Evolutionary conservation across 257 asterid genomes (phyloP).

Genomic region (Solanum habrochaites): DNA sequence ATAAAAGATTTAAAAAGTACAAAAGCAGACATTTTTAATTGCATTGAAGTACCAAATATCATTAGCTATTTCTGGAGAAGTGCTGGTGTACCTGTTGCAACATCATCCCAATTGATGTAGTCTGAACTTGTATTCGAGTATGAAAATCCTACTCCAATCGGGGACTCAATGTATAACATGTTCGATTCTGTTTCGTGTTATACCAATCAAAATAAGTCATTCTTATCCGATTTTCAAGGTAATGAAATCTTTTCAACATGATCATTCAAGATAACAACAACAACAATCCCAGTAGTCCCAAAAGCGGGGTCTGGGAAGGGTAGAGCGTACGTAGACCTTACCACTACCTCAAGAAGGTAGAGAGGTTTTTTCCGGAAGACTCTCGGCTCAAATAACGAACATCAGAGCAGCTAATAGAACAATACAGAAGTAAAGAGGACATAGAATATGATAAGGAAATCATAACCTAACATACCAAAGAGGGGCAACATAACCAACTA

Average conservation of each 20-base stretch:
- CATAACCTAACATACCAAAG: neutral
- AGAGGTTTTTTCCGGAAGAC: neutral
- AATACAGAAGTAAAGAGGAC: neutral
- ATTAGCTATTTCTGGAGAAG: neutral
- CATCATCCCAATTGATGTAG: slow-evolving; percentile 9
- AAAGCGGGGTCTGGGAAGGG: rapidly evolving
- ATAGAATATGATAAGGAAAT: neutral
- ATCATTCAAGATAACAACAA: neutral
- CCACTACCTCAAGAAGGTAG: neutral
- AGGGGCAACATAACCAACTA: neutral
- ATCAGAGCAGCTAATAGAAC: neutral
- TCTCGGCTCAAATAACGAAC: no score
- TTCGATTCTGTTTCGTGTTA: slow-evolving; percentile 11
- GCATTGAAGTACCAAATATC: neutral
- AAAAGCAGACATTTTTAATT: neutral
- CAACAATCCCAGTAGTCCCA: neutral
- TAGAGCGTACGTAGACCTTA: no score
- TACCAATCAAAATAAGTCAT: neutral
- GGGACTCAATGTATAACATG: slow-evolving; percentile 21
- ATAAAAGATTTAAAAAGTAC: neutral
- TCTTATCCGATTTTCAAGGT: neutral
- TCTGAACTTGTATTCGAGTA: slow-evolving; percentile 19
- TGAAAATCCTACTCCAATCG: slow-evolving; percentile 21
- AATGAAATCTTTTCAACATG: neutral
- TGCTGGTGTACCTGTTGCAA: slow-evolving; percentile 6